A percentile compares a stretch with the other conserved stretches of the same genome.
These are phyloP conservation scores for Oemleria cerasiformis DNA, from an alignment of 306 rosid genomes.

Conservation along the genomic window DNA sequence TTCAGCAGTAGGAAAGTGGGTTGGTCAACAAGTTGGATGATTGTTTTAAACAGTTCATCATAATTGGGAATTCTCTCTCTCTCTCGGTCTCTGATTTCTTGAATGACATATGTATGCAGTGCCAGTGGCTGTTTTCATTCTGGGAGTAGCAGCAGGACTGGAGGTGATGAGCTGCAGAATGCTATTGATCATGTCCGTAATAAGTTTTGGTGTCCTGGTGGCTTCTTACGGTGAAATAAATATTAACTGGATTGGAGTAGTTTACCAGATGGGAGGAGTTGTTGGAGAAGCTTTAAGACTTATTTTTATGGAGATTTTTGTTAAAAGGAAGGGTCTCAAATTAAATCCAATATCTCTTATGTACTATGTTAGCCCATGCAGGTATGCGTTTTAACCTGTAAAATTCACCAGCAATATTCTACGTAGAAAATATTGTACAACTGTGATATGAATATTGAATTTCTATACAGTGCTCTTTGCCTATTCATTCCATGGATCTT, in stretches of 20 bases:
- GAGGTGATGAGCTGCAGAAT: constrained; percentile 92
- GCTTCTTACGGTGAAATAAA: constrained; percentile 95
- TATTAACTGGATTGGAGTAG: constrained; percentile 95
- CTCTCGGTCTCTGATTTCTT: constrained; percentile 17
- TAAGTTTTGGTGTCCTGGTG: constrained; percentile 91
- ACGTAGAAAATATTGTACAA: constrained; percentile 14
- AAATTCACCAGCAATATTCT: constrained; percentile 8
- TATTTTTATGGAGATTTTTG: constrained; percentile 97
- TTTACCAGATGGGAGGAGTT: constrained; percentile 99
- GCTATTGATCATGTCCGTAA: constrained; percentile 93
- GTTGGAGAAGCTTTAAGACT: constrained; percentile 97
- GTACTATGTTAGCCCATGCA: constrained; percentile 99
- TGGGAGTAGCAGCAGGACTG: constrained; percentile 94
- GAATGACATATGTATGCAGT: constrained; percentile 50
- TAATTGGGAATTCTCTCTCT: constrained; percentile 10
- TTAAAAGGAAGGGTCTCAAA: constrained; percentile 92
- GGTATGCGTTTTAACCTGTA: constrained; percentile 40
- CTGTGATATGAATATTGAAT: constrained; percentile 22
- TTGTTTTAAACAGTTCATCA: constrained; percentile 15
- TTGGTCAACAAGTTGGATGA: constrained; percentile 23
- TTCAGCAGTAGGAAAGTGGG: constrained; percentile 7
- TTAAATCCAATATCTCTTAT: constrained; percentile 87
- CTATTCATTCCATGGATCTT: constrained; percentile 92
- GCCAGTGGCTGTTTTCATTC: constrained; percentile 97
- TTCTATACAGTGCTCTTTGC: constrained; percentile 81